Percentiles rank a stretch among this genome's conserved stretches.
Evolutionary conservation across 176 grass and related monocot genomes (phyloP).

Genomic region (Carex myosuroides): DNA sequence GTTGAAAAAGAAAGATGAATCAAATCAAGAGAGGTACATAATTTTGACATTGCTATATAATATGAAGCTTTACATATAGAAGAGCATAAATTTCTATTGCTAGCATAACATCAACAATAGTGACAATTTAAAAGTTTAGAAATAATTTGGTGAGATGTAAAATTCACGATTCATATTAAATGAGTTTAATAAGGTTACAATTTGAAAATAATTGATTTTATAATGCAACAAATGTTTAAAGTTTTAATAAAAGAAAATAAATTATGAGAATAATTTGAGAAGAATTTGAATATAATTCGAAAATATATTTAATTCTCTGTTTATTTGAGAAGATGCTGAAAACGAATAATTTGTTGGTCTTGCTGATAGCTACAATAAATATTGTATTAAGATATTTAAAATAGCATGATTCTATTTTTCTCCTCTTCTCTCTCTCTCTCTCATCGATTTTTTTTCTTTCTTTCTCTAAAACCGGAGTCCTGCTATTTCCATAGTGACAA

Average conservation of each 20-base stretch:
- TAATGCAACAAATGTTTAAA: background rate
- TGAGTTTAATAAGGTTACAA: background rate
- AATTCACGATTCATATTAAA: background rate
- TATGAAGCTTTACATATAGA: background rate
- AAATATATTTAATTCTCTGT: too few species aligned
- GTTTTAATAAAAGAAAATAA: background rate
- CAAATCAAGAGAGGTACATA: background rate
- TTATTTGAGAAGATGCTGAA: too few species aligned
- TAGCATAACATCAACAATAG: background rate
- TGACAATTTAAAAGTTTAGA: background rate
- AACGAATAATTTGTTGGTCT: too few species aligned
- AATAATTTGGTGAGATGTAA: background rate
- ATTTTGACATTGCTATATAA: background rate
- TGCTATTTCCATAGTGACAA: too few species aligned
- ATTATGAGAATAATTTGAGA: background rate
- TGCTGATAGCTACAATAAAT: too few species aligned
- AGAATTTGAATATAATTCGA: background rate
- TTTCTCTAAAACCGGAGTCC: too few species aligned
- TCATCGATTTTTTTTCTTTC: too few species aligned
- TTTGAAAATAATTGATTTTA: background rate
- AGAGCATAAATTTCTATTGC: background rate
- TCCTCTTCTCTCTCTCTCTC: too few species aligned
- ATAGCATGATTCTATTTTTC: too few species aligned
- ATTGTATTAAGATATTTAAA: too few species aligned
- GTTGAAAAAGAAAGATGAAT: background rate